phyloP scores from a whole-genome alignment of 768 basidiomycete genomes.

The Pleurotus salmoneostramineus region DNA sequence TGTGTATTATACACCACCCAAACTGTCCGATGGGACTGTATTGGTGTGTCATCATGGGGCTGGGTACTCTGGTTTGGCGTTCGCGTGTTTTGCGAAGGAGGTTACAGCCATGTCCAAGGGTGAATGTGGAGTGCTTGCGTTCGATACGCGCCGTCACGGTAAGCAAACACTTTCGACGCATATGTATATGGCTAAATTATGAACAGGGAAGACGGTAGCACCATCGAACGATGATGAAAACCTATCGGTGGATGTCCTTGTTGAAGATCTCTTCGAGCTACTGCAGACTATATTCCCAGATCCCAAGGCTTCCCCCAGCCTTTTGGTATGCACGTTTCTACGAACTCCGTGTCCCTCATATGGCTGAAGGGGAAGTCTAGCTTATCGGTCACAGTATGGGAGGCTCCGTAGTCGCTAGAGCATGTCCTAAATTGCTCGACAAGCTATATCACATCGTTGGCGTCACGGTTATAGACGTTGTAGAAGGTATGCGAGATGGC shows the following conservation, averaged over 20 bases:
- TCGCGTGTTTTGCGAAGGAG: slow-evolving; percentile 88
- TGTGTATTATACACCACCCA: slow-evolving; percentile 81
- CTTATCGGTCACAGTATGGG: slow-evolving; percentile 97
- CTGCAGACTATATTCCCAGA: slow-evolving; percentile 69
- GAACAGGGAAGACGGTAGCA: slow-evolving; percentile 61
- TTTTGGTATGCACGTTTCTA: slow-evolving; percentile 53
- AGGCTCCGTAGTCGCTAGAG: slow-evolving; percentile 79
- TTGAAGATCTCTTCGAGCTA: slow-evolving; percentile 70
- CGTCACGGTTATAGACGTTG: slow-evolving; percentile 81
- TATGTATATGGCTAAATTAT: background rate
- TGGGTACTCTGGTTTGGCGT: slow-evolving; percentile 86
- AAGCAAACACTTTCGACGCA: slow-evolving; percentile 16
- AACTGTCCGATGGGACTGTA: slow-evolving; percentile 51
- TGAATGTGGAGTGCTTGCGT: slow-evolving; percentile 75
- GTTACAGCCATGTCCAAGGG: slow-evolving; percentile 54
- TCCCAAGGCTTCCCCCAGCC: slow-evolving; percentile 54
- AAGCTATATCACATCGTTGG: slow-evolving; percentile 71
- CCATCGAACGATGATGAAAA: slow-evolving; percentile 41
- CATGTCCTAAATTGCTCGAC: slow-evolving; percentile 63
- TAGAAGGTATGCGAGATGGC: slow-evolving; percentile 59
- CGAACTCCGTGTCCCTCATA: background rate
- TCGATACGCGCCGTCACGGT: slow-evolving; percentile 92
- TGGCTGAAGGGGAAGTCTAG: slow-evolving; percentile 27
- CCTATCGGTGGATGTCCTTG: slow-evolving; percentile 69
- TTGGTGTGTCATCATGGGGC: slow-evolving; percentile 96